Percentiles rank a stretch among this genome's conserved stretches.
Conservation (phyloP, 164 flowering plant genomes). For the Cinnamomum chago region DNA sequence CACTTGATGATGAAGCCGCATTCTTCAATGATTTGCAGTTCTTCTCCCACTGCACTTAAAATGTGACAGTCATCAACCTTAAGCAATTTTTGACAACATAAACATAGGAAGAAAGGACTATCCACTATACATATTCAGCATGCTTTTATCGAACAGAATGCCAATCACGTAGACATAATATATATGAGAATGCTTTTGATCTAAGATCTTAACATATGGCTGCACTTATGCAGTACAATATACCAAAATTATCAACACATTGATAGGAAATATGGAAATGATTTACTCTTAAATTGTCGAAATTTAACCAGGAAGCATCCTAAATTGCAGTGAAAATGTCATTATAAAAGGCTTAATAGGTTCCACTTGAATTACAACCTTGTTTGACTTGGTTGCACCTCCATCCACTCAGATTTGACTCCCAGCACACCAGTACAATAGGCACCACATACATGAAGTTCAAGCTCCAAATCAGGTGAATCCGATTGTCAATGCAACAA, state of each 20-base stretch:
- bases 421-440: neutral
- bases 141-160: neutral
- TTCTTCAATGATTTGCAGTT: slow-evolving; percentile 45
- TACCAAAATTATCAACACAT: neutral
- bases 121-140: neutral
- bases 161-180: neutral
- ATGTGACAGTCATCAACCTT: neutral
- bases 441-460: neutral
- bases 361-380: too few species aligned
- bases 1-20: slow-evolving; percentile 24
- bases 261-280: neutral
- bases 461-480: neutral
- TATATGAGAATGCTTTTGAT: neutral
- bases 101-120: neutral
- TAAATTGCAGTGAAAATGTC: neutral
- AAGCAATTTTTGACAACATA: neutral
- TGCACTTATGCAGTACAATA: neutral
- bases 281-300: too few species aligned
- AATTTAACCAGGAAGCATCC: neutral
- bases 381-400: neutral
- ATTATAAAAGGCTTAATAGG: too few species aligned
- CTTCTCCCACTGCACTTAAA: slow-evolving; percentile 69
- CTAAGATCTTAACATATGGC: neutral
- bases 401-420: neutral
- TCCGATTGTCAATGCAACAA: neutral